Base-by-base conservation (phyloP, 192 early-diverging fungal genomes). In the Podila clonocystis region DNA sequence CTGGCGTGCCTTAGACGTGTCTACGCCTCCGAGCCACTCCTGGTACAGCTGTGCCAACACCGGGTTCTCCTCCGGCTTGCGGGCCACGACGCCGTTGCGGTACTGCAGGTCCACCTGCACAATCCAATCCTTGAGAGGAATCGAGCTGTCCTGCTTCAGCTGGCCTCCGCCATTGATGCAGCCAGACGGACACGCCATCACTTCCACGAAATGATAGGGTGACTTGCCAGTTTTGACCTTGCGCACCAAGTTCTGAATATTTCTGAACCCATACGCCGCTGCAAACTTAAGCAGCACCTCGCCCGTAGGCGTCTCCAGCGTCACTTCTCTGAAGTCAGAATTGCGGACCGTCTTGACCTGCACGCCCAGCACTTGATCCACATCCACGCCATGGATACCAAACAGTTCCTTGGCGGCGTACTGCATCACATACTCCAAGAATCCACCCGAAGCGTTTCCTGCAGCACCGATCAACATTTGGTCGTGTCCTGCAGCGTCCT, bases 91-190 rank as follows among this genome's bases (percentile, higher is more conserved):
- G 12, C 88, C 85, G 20, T 85, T 86, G 15, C 78, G 72, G 69
- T 97, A 97, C 19, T 87, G 86, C 48, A 69, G 76, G 65, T 97
- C 94, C 0, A 93, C 91, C 50, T 87, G 83, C 0, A 72, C 63
- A 11, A 95, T 91, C 93, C 93, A 95, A 34, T 94, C 92, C 70
- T 95, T 95, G 38, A 90, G 86, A 17, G 88, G 85, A 0, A 87
- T 83, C 0, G 84, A 72, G 30, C 83, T 82, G 49, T 82, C 75
- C 34, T 84, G 87, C 71, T 93, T 92, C 22, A 97, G 68, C 82
- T 99, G 98, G 9, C 98, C 98, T 62, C 98, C 98, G 20, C 98
- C 98, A 71, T 99, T 98, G 41, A 96, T 95, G 85, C 98, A 99
- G 11, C 96, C 98, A 22, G 91, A 92, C 0, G 98, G 98, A 73